A percentile compares a stretch with the other conserved stretches of the same genome.
phyloP scores from a whole-genome alignment of 352 stramenopile genomes.

The Blastocystis sp. region DNA sequence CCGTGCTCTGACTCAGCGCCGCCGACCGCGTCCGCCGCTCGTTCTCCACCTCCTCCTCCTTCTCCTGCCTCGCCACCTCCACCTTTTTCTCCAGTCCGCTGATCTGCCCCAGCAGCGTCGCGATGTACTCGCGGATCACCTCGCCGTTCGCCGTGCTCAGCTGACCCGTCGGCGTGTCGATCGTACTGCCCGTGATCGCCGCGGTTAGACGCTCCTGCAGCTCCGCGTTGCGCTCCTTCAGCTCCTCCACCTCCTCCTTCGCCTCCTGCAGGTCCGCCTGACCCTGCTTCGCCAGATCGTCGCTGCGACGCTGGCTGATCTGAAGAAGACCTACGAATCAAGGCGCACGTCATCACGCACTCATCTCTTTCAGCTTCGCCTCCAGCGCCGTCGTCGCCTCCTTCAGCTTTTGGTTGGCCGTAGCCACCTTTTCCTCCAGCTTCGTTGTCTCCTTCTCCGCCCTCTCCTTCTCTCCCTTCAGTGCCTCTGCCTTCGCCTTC shows the following conservation, averaged over 20 bases:
- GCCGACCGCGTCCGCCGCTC: neutral
- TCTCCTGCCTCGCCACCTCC: conserved; percentile 3
- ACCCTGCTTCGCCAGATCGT: conserved; percentile 21
- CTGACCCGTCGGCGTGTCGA: conserved; percentile 22
- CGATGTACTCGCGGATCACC: neutral
- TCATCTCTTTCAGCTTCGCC: neutral
- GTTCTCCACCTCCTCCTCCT: conserved; percentile 23
- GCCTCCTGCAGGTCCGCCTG: neutral
- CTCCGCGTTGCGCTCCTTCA: neutral
- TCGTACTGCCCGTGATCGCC: neutral
- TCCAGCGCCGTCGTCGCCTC: neutral
- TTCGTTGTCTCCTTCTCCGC: neutral
- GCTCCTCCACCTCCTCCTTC: neutral
- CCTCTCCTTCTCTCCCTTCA: neutral
- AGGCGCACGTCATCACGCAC: neutral
- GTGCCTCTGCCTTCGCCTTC: neutral
- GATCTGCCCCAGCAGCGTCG: neutral
- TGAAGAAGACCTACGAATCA: conserved; percentile 21
- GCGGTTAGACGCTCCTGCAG: neutral
- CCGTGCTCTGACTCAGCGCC: conserved; percentile 24
- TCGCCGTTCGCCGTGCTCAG: conserved; percentile 36
- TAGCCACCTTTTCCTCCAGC: neutral
- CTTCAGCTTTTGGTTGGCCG: neutral
- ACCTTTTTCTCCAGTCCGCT: neutral
- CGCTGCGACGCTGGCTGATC: conserved; percentile 5